Conservation (phyloP, 192 early-diverging fungal species). For the Coemansia sp. region DNA sequence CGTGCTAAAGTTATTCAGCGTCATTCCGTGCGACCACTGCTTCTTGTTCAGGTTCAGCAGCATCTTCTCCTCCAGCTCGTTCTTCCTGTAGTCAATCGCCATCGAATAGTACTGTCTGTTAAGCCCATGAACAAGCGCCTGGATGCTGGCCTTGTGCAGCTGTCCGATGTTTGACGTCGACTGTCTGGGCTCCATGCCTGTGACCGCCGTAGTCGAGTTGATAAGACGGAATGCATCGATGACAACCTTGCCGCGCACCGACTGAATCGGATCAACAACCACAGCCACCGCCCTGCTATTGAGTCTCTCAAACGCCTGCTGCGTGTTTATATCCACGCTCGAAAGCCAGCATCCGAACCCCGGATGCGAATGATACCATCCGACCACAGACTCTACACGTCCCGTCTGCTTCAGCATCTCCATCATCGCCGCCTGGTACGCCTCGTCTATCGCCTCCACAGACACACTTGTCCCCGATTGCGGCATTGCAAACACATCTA, state of each 20-base stretch:
- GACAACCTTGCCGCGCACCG: conserved; percentile 99
- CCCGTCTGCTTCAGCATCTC: conserved; percentile 99
- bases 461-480: conserved; percentile 99
- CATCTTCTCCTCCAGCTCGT: conserved; percentile 99
- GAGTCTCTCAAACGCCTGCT: conserved; percentile 95
- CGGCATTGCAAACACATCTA: conserved; percentile 99
- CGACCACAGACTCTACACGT: conserved; percentile 97
- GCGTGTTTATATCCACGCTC: conserved; percentile 98
- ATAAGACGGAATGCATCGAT: conserved; percentile 99
- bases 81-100: conserved; percentile 99
- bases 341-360: conserved; percentile 99
- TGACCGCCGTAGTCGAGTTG: conserved; percentile 80
- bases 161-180: conserved; percentile 99
- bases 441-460: conserved; percentile 98
- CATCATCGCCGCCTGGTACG: conserved; percentile 99
- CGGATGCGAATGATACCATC: conserved; percentile 99
- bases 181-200: conserved; percentile 93
- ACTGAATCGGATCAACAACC: conserved; percentile 99
- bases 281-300: conserved; percentile 95
- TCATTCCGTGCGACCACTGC: conserved; percentile 97
- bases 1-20: conserved; percentile 75
- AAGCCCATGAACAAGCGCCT: conserved; percentile 96
- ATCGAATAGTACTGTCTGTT: conserved; percentile 99
- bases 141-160: conserved; percentile 96
- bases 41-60: conserved; percentile 98